phyloP scores from a whole-genome alignment of 176 grass and related monocot species.

The Hyparrhenia diplandra region DNA sequence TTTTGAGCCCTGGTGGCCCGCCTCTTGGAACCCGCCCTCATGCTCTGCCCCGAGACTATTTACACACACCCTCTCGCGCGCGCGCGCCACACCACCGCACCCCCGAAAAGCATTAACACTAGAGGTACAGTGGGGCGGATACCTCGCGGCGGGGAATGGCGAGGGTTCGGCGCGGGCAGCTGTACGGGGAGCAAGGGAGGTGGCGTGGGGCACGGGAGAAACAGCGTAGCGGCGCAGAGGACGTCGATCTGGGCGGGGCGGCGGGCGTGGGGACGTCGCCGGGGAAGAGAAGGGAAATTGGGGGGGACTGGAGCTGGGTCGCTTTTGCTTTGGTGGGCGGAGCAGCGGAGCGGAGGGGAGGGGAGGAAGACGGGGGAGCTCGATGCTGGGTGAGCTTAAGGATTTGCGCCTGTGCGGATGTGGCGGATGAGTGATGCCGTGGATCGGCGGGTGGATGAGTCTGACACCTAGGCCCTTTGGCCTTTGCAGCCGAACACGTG shows the following conservation, averaged over 20 bases:
- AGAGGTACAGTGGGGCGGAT: constrained; percentile 46
- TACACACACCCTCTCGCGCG: background rate
- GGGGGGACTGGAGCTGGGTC: background rate
- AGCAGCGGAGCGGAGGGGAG: constrained; percentile 1
- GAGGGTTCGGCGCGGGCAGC: constrained; percentile 17
- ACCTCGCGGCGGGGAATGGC: constrained; percentile 43
- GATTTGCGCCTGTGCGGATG: constrained; percentile 31
- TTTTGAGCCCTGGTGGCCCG: constrained; percentile 27
- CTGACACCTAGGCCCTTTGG: constrained; percentile 17
- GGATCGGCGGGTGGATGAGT: background rate
- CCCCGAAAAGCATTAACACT: constrained; percentile 51
- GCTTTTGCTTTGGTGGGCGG: constrained; percentile 15
- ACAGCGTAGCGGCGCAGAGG: background rate
- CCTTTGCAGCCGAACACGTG: background rate
- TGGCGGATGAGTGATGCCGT: constrained; percentile 3
- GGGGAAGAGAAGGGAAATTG: constrained; percentile 45
- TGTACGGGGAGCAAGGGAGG: constrained; percentile 10
- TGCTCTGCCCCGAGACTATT: constrained; percentile 18
- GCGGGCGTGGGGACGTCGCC: constrained; percentile 38
- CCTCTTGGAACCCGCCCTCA: constrained; percentile 30
- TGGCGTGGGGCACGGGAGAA: background rate
- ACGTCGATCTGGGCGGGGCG: constrained; percentile 33
- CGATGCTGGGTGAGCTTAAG: constrained; percentile 25
- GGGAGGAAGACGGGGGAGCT: constrained; percentile 1
- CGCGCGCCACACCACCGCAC: constrained; percentile 1